phyloP scores from a whole-genome alignment of 495 filamentous ascomycete species.

The Annulohypoxylon moriforme region DNA sequence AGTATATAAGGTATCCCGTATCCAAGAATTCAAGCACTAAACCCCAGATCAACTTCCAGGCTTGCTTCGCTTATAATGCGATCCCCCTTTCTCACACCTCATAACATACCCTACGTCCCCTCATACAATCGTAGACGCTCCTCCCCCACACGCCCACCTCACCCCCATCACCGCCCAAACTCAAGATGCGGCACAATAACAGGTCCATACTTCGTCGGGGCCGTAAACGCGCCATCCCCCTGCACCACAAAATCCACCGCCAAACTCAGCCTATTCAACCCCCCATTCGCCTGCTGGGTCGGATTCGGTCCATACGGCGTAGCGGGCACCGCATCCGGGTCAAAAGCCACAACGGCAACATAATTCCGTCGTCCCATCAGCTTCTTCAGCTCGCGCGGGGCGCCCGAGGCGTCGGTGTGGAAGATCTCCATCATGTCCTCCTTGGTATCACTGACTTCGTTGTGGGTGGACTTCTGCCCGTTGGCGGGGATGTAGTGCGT shows the following conservation, averaged over 20 bases:
- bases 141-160: neutral
- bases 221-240: constrained; percentile 79
- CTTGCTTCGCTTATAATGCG: neutral
- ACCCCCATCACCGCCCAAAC: constrained; percentile 68
- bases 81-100: neutral
- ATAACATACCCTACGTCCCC: neutral
- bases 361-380: constrained; percentile 95
- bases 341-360: constrained; percentile 91
- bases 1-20: neutral
- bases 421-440: constrained; percentile 99
- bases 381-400: constrained; percentile 81
- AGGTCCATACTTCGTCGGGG: constrained; percentile 94
- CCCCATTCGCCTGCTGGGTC: constrained; percentile 43
- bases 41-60: neutral
- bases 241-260: constrained; percentile 98
- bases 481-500: constrained; percentile 90
- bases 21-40: constrained; percentile 1
- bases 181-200: constrained; percentile 95
- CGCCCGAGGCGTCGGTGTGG: constrained; percentile 85
- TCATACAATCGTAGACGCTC: neutral
- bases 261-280: constrained; percentile 79
- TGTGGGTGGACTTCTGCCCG: constrained; percentile 75
- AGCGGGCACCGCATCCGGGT: constrained; percentile 78
- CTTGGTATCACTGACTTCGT: constrained; percentile 84
- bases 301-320: constrained; percentile 58